Evolutionary conservation across 2,329 filamentous ascomycete genomes (phyloP), one percentile per base, ranked within the genome.

Genomic region (Didymella sp.): DNA sequence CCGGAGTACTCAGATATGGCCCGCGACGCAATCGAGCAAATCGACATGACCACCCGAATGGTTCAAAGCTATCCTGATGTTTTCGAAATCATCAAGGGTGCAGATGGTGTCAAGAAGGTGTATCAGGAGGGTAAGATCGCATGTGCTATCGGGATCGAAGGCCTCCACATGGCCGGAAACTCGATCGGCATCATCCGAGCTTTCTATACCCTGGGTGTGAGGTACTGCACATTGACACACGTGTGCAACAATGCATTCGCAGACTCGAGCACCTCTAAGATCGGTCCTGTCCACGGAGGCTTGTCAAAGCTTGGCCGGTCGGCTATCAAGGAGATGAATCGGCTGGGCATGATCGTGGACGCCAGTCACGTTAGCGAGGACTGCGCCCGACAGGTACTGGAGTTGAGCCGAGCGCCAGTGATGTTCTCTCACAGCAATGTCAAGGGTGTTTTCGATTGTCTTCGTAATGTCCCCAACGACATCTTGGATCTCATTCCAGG

Each of bases 131-230:
- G 43, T 6, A 46, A 37, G 30, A 46, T 46, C 30, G 43, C 43
- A 6, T 46, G 43, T 15, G 22, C 27, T 2, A 48, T 64, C 8
- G 62, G 50, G 5, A 61, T 71, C 15, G 67, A 66, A 78, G 93
- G 93, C 2, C 83, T 96, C 3, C 93, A 97, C 72, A 92, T 96
- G 68, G 95, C 96, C 66, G 93, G 91, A 51, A 96, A 96, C 77
- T 89, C 87, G 1, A 80, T 87, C 19, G 82, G 88, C 40, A 91
- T 87, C 56, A 80, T 97, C 9, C 86, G 93, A 6, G 81, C 84
- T 19, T 96, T 88, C 75, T 81, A 95, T 73, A 79, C 82, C 1
- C 81, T 96, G 4, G 93, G 93, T 1, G 92, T 93, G 4, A 87
- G 91, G 40, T 96, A 96, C 70, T 87, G 87, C 13, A 96, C 92